Evolutionary conservation across 495 filamentous ascomycete species (phyloP), one percentile per base, ranked within the genome.

Genomic region (Daldinia bambusicola): DNA sequence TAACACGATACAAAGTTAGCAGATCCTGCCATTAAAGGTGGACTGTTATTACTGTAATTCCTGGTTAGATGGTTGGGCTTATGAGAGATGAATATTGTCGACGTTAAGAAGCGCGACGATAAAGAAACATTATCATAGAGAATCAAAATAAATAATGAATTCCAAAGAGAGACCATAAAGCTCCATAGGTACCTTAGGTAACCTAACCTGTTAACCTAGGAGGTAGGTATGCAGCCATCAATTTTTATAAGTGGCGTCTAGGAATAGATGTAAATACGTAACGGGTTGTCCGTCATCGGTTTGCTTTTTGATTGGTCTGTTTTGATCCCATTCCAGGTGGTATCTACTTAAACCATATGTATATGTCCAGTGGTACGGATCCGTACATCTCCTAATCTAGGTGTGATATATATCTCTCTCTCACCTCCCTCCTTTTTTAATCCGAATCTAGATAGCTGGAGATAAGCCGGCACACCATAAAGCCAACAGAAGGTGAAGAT

Each of bases 121-220:
- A 48, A 64, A 66, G 38, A 52, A 66, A 43, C 50, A 72, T 59
- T 51, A 9, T 32, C 22, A 65, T 73, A 66, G 66, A 62, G 65
- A 66, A 69, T 53, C 31, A 43, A 70, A 60, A 73, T 66, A 61
- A 66, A 36, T 69, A 69, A 73, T 73, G 70, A 63, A 53, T 48
- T 20, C 18, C 20, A 22, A 10, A 22, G 41, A 18, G 41, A 45
- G n/a, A 45, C 41, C 16, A 45, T 8, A 6, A 45, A 22, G 16
- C n/a, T 20, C 18, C 16, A 18, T 26, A 26, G 26, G 26, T 26
- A 26, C 26, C 26, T 26, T 26, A 26, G 26, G n/a, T n/a, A n/a
- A 26, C 26, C 26, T 26, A 26, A 3, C 26, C 26, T 26, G 26
- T 1, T 26, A 26, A 26, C 26, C 3, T 26, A 26, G 26, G 26